Percentiles rank a stretch among this genome's conserved stretches.
phyloP scores from a whole-genome alignment of 1,284 basidiomycete species.

The Vanrija pseudolonga region DNA sequence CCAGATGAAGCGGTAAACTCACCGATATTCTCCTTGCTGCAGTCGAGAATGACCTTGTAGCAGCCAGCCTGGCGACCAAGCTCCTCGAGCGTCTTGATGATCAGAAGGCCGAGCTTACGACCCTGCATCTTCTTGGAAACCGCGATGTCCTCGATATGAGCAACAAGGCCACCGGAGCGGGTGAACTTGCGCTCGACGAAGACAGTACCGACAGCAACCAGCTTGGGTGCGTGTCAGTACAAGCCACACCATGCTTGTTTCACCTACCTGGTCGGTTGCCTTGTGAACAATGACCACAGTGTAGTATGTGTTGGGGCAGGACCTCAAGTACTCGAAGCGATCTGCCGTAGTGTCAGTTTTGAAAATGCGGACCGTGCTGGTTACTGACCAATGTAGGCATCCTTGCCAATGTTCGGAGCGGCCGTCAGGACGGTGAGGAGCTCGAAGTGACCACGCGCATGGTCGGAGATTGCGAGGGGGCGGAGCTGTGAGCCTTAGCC shows the following conservation, averaged over 20 bases:
- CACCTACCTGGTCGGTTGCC: slow-evolving; percentile 57
- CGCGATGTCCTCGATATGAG: slow-evolving; percentile 97
- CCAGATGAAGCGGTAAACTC: slow-evolving; percentile 46
- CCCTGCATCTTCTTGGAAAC: slow-evolving; percentile 86
- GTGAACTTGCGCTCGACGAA: slow-evolving; percentile 94
- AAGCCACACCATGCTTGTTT: not conserved
- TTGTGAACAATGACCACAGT: slow-evolving; percentile 78
- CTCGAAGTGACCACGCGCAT: slow-evolving; percentile 73
- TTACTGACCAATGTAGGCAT: slow-evolving; percentile 55
- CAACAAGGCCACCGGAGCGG: slow-evolving; percentile 71
- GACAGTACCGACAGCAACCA: slow-evolving; percentile 80
- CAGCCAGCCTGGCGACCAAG: slow-evolving; percentile 73
- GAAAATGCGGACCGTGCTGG: too few species aligned
- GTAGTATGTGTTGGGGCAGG: slow-evolving; percentile 64
- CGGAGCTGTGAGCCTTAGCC: slow-evolving; percentile 63
- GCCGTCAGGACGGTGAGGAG: slow-evolving; percentile 79
- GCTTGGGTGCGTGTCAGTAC: slow-evolving; percentile 47
- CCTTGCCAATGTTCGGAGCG: slow-evolving; percentile 67
- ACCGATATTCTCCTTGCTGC: slow-evolving; percentile 87
- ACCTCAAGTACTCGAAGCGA: slow-evolving; percentile 57
- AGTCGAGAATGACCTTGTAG: slow-evolving; percentile 97
- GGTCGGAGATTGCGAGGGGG: slow-evolving; percentile 84
- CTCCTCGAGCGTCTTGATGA: slow-evolving; percentile 78
- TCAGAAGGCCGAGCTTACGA: slow-evolving; percentile 72
- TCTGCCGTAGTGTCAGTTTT: slow-evolving; percentile 25